Conservation (phyloP, 768 basidiomycete species). For the Tephrocybe sp. region DNA sequence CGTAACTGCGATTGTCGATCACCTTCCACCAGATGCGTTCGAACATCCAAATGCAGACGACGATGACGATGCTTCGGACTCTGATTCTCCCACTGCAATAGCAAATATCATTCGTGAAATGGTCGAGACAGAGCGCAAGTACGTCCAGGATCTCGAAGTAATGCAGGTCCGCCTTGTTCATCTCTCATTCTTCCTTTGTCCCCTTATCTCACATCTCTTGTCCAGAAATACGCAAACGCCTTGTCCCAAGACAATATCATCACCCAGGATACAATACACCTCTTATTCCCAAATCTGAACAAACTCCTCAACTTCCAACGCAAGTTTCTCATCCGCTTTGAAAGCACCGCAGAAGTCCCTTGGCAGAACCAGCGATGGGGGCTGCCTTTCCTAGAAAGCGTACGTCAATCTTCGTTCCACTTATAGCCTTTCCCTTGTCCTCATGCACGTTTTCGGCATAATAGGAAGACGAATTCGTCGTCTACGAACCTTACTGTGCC, state of each 20-base stretch:
- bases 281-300: constrained; percentile 92
- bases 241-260: constrained; percentile 81
- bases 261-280: constrained; percentile 93
- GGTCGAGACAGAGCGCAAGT: constrained; percentile 93
- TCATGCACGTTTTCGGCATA: constrained; percentile 34
- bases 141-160: constrained; percentile 93
- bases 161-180: constrained; percentile 70
- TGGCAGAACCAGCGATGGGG: constrained; percentile 92
- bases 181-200: neutral
- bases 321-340: constrained; percentile 86
- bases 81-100: constrained; percentile 39
- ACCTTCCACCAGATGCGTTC: constrained; percentile 68
- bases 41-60: constrained; percentile 64
- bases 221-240: constrained; percentile 84
- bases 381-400: constrained; percentile 76
- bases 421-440: constrained; percentile 42
- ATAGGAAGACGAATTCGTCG: constrained; percentile 94
- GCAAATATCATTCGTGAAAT: constrained; percentile 79
- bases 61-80: constrained; percentile 54
- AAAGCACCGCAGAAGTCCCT: constrained; percentile 77
- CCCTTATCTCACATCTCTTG: constrained; percentile 18
- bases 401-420: constrained; percentile 50
- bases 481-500: constrained; percentile 97
- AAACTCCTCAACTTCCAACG: constrained; percentile 96
- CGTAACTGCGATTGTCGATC: constrained; percentile 80